Percentiles rank a stretch among this genome's conserved stretches.
Evolutionary conservation across 2,329 filamentous ascomycete genomes (phyloP).

Genomic region (Sclerotinia glacialis): DNA sequence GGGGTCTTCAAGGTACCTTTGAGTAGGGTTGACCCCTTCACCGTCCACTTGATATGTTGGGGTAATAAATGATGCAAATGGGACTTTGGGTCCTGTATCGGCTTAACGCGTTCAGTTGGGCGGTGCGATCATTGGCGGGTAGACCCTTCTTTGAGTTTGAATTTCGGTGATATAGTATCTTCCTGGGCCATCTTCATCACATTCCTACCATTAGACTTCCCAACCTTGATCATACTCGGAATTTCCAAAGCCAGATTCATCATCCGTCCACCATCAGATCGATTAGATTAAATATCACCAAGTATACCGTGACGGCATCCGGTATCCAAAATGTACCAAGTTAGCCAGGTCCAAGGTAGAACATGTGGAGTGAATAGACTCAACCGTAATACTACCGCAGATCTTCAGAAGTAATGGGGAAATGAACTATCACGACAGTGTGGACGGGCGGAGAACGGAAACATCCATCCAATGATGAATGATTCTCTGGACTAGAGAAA

Average conservation of each 20-base stretch:
- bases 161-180: neutral
- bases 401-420: neutral
- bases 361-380: neutral
- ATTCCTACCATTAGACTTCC: neutral
- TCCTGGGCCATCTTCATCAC: neutral
- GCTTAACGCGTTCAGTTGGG: too few relatives aligned
- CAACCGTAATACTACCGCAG: neutral
- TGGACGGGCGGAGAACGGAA: conserved; percentile 1
- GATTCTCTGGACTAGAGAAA: too few relatives aligned
- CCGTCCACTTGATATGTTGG: conserved; percentile 4
- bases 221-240: neutral
- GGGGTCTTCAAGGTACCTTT: neutral
- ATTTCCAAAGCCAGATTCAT: neutral
- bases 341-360: neutral
- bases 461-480: neutral
- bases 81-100: neutral
- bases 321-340: neutral
- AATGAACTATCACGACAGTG: neutral
- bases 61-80: neutral
- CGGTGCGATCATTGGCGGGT: too few relatives aligned
- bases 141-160: neutral
- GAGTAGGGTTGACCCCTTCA: neutral
- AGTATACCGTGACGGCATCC: neutral
- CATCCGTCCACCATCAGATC: neutral
- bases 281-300: conserved; percentile 1